Evolutionary conservation across 495 filamentous ascomycete genomes (phyloP), one percentile per base, ranked within the genome.

Genomic region (Penicillium salamii): DNA sequence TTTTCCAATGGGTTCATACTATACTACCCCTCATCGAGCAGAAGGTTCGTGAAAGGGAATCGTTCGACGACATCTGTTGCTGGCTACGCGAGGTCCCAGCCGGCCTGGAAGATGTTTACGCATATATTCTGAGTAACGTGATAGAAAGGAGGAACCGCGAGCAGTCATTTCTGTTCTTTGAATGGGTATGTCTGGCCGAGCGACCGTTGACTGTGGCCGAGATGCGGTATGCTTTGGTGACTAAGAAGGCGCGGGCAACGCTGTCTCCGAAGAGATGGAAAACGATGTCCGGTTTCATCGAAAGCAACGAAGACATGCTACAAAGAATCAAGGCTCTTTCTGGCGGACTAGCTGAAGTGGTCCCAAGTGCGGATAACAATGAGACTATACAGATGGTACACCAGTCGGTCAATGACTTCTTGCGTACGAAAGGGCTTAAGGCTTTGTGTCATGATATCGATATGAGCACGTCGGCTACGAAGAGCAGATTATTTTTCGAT

Each of bases 351-450:
- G 44, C 46, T 1, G 50, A 53, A 36, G 35, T 57, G 33, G 34
- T 42, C 36, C 19, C 6, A 26, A 53, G 33, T n/a, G 9, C 13
- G 4, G 19, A 31, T 12, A 0, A 32, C 0, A 4, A 50, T 7
- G 38, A 46, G 3, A 57, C 19, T n/a, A 21, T 57, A 15, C 50
- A 57, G 36, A 42, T 48, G 7, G 39, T 57, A 15, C 54, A 57
- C 42, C 50, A 57, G 37, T 53, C 49, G n/a, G 54, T 57, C 33
- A 57, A 52, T 28, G 54, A 57, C 21, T 57, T 49, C 49, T 44
- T 52, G 9, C 46, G 33, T 23, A 8, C n/a, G 9, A 54, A 54
- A 45, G 45, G 52, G 19, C 46, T 54, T 15, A 13, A 33, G 15
- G 42, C 51, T 58, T 53, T 58, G 53, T 54, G 49, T 53, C 32